Evolutionary conservation across 2,329 filamentous ascomycete genomes (phyloP).

Genomic region (Alternaria angustiovoidea): DNA sequence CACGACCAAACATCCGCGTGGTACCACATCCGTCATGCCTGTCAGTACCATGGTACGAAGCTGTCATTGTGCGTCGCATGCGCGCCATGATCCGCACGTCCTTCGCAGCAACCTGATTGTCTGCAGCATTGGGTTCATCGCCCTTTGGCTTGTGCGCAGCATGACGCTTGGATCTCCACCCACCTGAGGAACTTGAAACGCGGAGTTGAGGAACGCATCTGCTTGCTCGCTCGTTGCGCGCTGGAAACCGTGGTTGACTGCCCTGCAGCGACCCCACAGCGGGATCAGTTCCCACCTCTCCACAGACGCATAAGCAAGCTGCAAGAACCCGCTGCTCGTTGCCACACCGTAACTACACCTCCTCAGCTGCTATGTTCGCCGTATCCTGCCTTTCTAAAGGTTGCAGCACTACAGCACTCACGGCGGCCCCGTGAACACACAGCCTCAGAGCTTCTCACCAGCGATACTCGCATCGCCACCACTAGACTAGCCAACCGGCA

Average conservation of each 20-base stretch:
- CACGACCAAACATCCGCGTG: slow-evolving; percentile 16
- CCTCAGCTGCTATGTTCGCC: not conserved
- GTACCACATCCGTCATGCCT: slow-evolving; percentile 17
- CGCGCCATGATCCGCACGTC: not conserved
- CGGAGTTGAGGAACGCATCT: not conserved
- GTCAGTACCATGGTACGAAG: slow-evolving; percentile 19
- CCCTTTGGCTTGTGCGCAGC: not conserved
- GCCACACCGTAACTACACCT: slow-evolving; percentile 11
- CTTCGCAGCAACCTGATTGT: not conserved
- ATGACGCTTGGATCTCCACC: not conserved
- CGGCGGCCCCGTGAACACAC: not conserved
- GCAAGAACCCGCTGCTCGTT: slow-evolving; percentile 11
- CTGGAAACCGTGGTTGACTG: not conserved
- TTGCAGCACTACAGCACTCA: not conserved
- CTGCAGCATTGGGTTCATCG: not conserved
- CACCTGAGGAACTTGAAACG: not conserved
- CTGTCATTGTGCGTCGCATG: slow-evolving; percentile 14
- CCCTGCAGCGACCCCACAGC: slow-evolving; percentile 1
- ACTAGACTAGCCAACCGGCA: not conserved
- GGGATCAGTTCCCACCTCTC: not conserved
- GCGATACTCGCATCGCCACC: not conserved
- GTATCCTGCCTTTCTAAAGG: not conserved
- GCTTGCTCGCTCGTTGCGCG: slow-evolving; percentile 1
- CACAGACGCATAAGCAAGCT: slow-evolving; percentile 4
- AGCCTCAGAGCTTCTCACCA: not conserved